Conservation (phyloP, 306 rosid genomes). For the Prosopis cineraria region DNA sequence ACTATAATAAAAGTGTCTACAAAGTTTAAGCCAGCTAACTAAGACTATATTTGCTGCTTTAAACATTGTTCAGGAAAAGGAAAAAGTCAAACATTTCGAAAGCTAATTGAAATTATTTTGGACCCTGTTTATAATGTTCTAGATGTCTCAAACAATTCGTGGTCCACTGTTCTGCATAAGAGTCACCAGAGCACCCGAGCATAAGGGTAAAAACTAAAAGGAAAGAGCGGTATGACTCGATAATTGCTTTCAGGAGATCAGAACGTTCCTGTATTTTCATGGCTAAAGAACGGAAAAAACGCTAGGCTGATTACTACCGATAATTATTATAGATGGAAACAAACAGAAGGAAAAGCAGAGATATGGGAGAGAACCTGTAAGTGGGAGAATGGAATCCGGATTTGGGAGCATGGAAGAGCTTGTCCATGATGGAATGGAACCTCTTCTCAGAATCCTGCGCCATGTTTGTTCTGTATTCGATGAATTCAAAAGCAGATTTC, state of each 20-base stretch:
- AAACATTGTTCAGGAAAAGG: background rate
- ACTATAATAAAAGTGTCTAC: background rate
- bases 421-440: conserved; percentile 80
- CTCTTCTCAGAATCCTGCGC: conserved; percentile 78
- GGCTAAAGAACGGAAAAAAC: background rate
- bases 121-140: background rate
- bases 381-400: conserved; percentile 52
- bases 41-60: background rate
- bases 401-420: conserved; percentile 71
- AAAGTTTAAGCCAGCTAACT: background rate
- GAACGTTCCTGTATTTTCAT: background rate
- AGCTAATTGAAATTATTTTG: background rate
- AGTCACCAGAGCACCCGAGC: background rate
- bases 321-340: background rate
- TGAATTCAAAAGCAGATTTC: background rate
- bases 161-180: background rate
- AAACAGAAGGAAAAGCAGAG: background rate
- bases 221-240: background rate
- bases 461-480: conserved; percentile 40
- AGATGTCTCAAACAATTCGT: background rate
- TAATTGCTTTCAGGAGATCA: background rate
- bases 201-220: background rate
- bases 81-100: background rate
- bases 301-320: background rate
- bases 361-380: conserved; percentile 53